Conservation (phyloP, 495 filamentous ascomycete species). For the Xylaria grammica region DNA sequence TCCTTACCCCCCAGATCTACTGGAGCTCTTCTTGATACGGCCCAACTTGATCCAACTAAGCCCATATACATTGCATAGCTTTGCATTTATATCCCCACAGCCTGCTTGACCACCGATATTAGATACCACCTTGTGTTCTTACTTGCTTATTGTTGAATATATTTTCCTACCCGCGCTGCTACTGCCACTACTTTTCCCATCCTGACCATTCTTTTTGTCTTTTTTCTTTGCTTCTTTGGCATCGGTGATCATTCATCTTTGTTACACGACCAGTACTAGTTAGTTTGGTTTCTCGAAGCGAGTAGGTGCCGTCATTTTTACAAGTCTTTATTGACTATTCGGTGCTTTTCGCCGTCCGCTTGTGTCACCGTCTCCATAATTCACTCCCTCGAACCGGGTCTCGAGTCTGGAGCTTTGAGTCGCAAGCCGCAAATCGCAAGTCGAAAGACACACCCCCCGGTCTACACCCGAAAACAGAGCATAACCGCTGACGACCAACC, state of each 20-base stretch:
- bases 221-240: slow-evolving; percentile 1
- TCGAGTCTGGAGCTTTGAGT: slow-evolving; percentile 2
- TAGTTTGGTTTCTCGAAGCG: not conserved
- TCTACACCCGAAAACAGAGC: not conserved
- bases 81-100: slow-evolving; percentile 16
- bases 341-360: not conserved
- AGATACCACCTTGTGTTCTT: slow-evolving; percentile 1
- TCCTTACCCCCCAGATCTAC: too few relatives aligned
- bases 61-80: slow-evolving; percentile 18
- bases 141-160: slow-evolving; percentile 10
- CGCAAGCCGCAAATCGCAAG: slow-evolving; percentile 4
- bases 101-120: slow-evolving; percentile 8
- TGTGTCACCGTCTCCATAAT: not conserved
- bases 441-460: not conserved
- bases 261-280: not conserved
- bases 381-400: not conserved
- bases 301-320: not conserved
- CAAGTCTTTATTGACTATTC: not conserved
- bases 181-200: not conserved
- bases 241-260: not conserved
- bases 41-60: not conserved
- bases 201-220: not conserved
- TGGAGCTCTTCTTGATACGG: not conserved
- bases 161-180: slow-evolving; percentile 12
- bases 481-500: not conserved